These are phyloP conservation scores for Schizophyllum amplum DNA, from an alignment of 1,284 basidiomycete genomes.

Conservation along the genomic window DNA sequence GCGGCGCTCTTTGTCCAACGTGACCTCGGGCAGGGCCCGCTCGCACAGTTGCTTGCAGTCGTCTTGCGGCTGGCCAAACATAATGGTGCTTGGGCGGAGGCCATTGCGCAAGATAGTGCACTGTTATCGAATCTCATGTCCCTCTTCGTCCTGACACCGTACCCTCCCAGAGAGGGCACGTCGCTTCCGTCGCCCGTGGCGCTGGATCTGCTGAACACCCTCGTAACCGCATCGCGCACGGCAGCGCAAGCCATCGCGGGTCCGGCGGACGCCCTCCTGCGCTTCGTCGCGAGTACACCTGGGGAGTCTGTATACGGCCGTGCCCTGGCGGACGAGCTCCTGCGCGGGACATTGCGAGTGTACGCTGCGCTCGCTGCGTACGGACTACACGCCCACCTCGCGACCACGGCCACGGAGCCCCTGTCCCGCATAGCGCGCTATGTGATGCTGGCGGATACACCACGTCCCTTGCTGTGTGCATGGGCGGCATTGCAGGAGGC, in stretches of 20 bases:
- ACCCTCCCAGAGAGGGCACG: conserved; percentile 9
- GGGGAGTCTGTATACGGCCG: conserved; percentile 36
- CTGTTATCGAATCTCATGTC: conserved; percentile 48
- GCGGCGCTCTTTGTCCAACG: conserved; percentile 26
- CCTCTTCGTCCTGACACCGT: background rate
- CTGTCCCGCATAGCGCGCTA: conserved; percentile 39
- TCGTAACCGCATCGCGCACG: conserved; percentile 57
- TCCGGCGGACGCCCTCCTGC: conserved; percentile 59
- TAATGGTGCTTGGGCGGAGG: conserved; percentile 44
- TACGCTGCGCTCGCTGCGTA: conserved; percentile 69
- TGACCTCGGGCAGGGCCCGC: conserved; percentile 39
- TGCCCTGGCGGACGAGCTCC: conserved; percentile 39
- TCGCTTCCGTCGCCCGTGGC: conserved; percentile 53
- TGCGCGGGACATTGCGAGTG: conserved; percentile 54
- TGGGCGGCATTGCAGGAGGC: conserved; percentile 53
- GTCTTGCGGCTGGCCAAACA: conserved; percentile 55
- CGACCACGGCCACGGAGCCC: conserved; percentile 52
- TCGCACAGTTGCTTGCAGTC: conserved; percentile 54
- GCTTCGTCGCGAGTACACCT: conserved; percentile 64
- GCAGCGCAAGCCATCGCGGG: conserved; percentile 56
- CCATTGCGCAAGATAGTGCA: conserved; percentile 43
- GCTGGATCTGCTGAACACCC: conserved; percentile 50
- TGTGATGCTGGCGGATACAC: conserved; percentile 14
- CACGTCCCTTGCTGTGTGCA: conserved; percentile 28
- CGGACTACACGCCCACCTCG: conserved; percentile 64